Evolutionary conservation across 1,284 basidiomycete genomes (phyloP).

Genomic region (Malassezia yamatoensis): DNA sequence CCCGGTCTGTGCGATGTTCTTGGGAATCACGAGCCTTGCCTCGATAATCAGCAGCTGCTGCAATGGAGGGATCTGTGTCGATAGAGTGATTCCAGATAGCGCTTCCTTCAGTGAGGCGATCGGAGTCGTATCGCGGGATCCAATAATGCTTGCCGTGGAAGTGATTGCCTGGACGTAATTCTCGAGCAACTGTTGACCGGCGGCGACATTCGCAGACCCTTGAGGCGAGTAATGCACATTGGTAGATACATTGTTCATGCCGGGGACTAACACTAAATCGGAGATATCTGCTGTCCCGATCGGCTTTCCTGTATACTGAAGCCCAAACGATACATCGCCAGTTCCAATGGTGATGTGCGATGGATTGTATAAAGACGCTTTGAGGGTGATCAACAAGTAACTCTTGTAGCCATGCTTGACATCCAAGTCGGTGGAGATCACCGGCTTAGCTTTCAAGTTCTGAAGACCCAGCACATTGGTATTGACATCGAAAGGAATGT

Average conservation of each 20-base stretch:
- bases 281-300: slow-evolving; percentile 59
- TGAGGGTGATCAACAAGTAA: slow-evolving; percentile 63
- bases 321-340: slow-evolving; percentile 59
- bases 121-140: slow-evolving; percentile 56
- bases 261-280: slow-evolving; percentile 37
- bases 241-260: slow-evolving; percentile 35
- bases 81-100: slow-evolving; percentile 58
- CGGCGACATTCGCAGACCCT: slow-evolving; percentile 53
- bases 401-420: slow-evolving; percentile 62
- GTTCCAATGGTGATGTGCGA: slow-evolving; percentile 63
- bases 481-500: slow-evolving; percentile 59
- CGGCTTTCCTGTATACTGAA: slow-evolving; percentile 55
- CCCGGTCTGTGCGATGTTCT: slow-evolving; percentile 39
- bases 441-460: slow-evolving; percentile 58
- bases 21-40: slow-evolving; percentile 42
- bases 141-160: slow-evolving; percentile 57
- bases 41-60: slow-evolving; percentile 58
- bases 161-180: slow-evolving; percentile 63
- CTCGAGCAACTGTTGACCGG: slow-evolving; percentile 59
- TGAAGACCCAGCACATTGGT: slow-evolving; percentile 61
- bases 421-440: slow-evolving; percentile 58
- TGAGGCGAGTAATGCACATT: slow-evolving; percentile 61
- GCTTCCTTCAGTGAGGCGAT: slow-evolving; percentile 61
- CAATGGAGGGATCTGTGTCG: slow-evolving; percentile 60
- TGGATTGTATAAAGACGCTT: slow-evolving; percentile 47